Conservation (phyloP, 139 green algal genomes). For the Chlamydomonas incerta region DNA sequence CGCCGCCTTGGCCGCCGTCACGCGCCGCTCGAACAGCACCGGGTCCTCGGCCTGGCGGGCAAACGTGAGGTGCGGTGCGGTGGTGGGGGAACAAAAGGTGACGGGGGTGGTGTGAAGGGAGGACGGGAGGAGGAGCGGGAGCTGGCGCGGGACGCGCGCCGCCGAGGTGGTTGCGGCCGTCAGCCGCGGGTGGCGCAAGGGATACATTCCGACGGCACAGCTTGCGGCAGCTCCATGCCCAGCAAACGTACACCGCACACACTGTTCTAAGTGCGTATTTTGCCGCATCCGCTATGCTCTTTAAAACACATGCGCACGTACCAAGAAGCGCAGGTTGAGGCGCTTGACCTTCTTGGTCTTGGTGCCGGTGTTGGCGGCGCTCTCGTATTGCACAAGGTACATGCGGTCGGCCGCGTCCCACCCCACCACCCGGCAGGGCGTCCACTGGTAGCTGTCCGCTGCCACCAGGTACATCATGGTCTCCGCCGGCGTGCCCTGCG, state of each 20-base stretch:
- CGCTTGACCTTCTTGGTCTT: constrained; percentile 59
- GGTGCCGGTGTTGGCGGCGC: not conserved
- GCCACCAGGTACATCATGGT: constrained; percentile 47
- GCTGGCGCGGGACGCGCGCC: too few species aligned
- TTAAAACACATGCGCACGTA: not conserved
- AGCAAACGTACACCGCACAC: too few species aligned
- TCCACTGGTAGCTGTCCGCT: constrained; percentile 40
- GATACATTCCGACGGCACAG: too few species aligned
- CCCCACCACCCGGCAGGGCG: constrained; percentile 41
- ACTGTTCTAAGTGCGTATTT: too few species aligned
- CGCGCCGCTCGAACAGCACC: constrained; percentile 33
- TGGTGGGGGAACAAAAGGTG: too few species aligned
- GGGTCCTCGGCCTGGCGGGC: constrained; percentile 42
- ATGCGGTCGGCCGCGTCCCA: constrained; percentile 42
- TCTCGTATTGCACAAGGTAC: constrained; percentile 34
- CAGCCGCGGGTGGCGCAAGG: too few species aligned
- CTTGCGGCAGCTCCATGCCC: too few species aligned
- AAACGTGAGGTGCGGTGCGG: not conserved
- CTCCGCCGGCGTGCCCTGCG: constrained; percentile 38
- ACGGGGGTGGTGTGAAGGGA: not conserved
- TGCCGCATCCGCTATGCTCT: too few species aligned
- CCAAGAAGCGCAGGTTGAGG: constrained; percentile 58
- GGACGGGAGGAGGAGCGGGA: too few species aligned
- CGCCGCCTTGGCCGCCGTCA: constrained; percentile 44
- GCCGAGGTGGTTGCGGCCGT: too few species aligned